These are phyloP conservation scores for Linnemannia schmuckeri DNA, from an alignment of 192 early-diverging fungal species.

Conservation along the genomic window DNA sequence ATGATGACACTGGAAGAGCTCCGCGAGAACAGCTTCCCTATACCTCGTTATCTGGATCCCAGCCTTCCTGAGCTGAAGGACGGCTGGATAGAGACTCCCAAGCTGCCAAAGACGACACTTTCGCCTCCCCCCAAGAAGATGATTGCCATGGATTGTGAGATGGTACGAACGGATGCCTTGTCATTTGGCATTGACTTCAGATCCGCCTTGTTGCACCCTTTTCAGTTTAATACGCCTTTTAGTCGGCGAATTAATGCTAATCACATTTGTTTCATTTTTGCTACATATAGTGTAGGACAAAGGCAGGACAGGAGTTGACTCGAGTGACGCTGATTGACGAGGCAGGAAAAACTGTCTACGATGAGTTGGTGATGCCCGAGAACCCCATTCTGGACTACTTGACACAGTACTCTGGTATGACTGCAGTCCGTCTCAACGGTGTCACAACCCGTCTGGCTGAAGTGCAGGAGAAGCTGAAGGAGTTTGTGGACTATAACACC, in stretches of 20 bases:
- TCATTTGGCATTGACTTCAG: not conserved
- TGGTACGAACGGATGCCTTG: slow-evolving; percentile 52
- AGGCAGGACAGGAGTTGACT: slow-evolving; percentile 53
- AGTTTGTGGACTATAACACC: slow-evolving; percentile 59
- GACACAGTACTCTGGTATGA: slow-evolving; percentile 71
- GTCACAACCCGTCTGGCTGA: slow-evolving; percentile 58
- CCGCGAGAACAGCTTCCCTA: slow-evolving; percentile 58
- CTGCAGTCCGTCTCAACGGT: slow-evolving; percentile 53
- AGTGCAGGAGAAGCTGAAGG: slow-evolving; percentile 61
- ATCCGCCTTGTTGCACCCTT: not conserved
- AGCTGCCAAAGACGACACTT: slow-evolving; percentile 27
- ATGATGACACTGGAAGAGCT: slow-evolving; percentile 59
- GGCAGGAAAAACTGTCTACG: slow-evolving; percentile 56
- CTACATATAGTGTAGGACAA: slow-evolving; percentile 35
- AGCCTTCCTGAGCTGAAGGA: slow-evolving; percentile 20
- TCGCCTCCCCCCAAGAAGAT: slow-evolving; percentile 53
- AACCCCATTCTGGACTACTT: slow-evolving; percentile 67
- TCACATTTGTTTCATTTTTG: not conserved
- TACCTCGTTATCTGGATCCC: slow-evolving; percentile 57
- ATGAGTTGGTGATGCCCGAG: slow-evolving; percentile 67
- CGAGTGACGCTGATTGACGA: slow-evolving; percentile 66
- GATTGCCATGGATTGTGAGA: slow-evolving; percentile 74
- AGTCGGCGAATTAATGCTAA: slow-evolving; percentile 4
- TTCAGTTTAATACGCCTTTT: not conserved
- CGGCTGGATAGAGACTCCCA: slow-evolving; percentile 65